Percentiles rank a stretch among this genome's conserved stretches.
These are phyloP conservation scores for Ustilago trichophora DNA, from an alignment of 1,284 basidiomycete genomes.

Conservation along the genomic window DNA sequence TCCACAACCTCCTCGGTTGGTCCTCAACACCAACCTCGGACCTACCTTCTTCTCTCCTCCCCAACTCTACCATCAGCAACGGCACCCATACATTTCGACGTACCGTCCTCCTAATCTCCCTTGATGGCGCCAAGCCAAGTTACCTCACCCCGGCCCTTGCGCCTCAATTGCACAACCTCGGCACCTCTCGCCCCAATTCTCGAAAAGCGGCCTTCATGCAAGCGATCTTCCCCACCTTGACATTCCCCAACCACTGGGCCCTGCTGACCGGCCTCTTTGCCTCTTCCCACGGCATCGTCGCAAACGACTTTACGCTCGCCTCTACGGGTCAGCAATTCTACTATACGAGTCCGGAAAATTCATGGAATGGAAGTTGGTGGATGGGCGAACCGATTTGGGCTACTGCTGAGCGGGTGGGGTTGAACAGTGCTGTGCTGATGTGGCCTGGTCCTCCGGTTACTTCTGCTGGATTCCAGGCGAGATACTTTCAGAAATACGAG, in stretches of 20 bases:
- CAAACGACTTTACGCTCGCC: conserved; percentile 78
- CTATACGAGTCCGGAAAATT: conserved; percentile 42
- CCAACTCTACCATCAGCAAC: conserved; percentile 21
- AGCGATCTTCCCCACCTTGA: conserved; percentile 86
- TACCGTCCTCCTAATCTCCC: conserved; percentile 83
- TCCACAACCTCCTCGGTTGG: conserved; percentile 1
- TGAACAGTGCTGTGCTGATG: conserved; percentile 43
- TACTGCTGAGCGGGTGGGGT: conserved; percentile 22
- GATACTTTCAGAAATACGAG: conserved; percentile 50
- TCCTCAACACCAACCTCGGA: neutral
- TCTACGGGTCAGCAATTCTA: conserved; percentile 30
- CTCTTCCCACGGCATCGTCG: conserved; percentile 79
- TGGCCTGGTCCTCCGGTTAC: conserved; percentile 58
- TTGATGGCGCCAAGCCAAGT: conserved; percentile 85
- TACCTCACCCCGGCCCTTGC: conserved; percentile 83
- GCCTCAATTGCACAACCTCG: conserved; percentile 72
- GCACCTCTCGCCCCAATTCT: neutral
- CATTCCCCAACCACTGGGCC: conserved; percentile 73
- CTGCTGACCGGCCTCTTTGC: conserved; percentile 68
- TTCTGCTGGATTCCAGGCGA: neutral
- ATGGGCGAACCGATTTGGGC: conserved; percentile 52
- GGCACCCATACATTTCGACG: conserved; percentile 61
- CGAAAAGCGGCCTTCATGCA: conserved; percentile 70
- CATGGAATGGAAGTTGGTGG: conserved; percentile 52
- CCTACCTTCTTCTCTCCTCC: conserved; percentile 4